Conservation (phyloP, 2,329 filamentous ascomycete genomes). For the Clarireedia homoeocarpa region DNA sequence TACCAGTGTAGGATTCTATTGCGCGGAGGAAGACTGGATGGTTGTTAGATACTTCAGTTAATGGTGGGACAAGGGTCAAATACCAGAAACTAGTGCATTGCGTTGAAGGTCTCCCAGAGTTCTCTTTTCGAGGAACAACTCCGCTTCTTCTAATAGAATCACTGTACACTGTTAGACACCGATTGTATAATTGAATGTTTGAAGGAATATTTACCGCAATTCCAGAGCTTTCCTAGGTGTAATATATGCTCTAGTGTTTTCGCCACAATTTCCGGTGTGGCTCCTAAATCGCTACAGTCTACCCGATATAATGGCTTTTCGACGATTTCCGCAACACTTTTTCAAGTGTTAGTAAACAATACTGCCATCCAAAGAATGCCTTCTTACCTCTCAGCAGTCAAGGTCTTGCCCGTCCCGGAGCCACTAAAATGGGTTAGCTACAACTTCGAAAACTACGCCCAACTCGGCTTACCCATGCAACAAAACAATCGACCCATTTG, state of each 20-base stretch:
- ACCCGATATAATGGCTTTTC: conserved; percentile 3
- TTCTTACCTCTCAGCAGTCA: conserved; percentile 4
- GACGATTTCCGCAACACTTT: conserved; percentile 1
- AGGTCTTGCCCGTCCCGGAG: conserved; percentile 6
- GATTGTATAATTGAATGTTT: neutral
- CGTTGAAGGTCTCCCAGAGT: conserved; percentile 1
- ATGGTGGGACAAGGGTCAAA: neutral
- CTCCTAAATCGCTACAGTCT: conserved; percentile 3
- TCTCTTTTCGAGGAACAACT: conserved; percentile 5
- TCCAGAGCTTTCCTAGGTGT: conserved; percentile 3
- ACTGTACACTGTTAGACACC: neutral
- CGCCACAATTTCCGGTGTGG: neutral
- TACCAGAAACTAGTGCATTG: conserved; percentile 5
- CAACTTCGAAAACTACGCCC: neutral
- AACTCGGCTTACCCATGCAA: conserved; percentile 1
- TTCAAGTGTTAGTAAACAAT: neutral
- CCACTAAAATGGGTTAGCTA: neutral
- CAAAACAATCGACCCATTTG: conserved; percentile 2
- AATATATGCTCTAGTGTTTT: conserved; percentile 4
- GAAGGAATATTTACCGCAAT: neutral
- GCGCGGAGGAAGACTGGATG: conserved; percentile 29
- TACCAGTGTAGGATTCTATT: conserved; percentile 32
- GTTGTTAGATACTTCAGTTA: neutral
- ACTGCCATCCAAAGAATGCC: neutral
- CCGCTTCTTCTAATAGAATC: conserved; percentile 6